A percentile compares a stretch with the other conserved stretches of the same genome.
Conservation (phyloP, 805 yeast species). For the Ogataea salicorniae region DNA sequence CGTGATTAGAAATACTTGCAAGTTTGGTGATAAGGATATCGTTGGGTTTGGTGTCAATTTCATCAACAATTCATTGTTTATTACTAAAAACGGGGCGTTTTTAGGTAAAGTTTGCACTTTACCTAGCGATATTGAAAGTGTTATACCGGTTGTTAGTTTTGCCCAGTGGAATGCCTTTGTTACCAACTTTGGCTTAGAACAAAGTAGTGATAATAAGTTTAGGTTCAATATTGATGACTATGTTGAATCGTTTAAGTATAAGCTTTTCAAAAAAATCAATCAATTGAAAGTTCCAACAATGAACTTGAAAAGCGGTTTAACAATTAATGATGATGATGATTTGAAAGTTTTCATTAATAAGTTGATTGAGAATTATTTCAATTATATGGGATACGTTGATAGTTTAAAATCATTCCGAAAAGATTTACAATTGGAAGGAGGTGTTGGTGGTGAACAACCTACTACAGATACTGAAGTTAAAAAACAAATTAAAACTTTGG, state of each 20-base stretch:
- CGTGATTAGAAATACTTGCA: constrained; percentile 36
- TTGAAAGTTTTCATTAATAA: constrained; percentile 15
- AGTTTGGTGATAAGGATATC: constrained; percentile 53
- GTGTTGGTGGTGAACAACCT: constrained; percentile 15
- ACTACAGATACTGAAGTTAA: constrained; percentile 8
- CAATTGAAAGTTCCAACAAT: constrained; percentile 9
- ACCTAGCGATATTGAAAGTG: constrained; percentile 21
- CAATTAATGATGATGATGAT: constrained; percentile 14
- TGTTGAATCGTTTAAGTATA: constrained; percentile 34
- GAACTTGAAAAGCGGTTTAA: constrained; percentile 5
- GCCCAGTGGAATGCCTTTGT: constrained; percentile 36
- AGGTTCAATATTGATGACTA: constrained; percentile 46
- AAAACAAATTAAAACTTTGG: constrained; percentile 38
- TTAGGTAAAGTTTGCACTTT: constrained; percentile 52
- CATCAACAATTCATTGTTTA: constrained; percentile 56
- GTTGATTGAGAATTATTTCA: constrained; percentile 41
- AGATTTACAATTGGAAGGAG: constrained; percentile 36
- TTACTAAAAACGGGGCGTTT: constrained; percentile 75
- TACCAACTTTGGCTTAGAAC: constrained; percentile 49
- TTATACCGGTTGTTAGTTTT: constrained; percentile 49
- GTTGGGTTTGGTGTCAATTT: constrained; percentile 85
- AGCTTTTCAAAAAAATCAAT: constrained; percentile 18
- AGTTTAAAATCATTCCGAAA: constrained; percentile 46
- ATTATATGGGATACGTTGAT: constrained; percentile 54
- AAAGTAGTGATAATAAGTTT: constrained; percentile 30